Conservation (phyloP, 2,329 filamentous ascomycete genomes). For the Grosmannia clavigera region DNA sequence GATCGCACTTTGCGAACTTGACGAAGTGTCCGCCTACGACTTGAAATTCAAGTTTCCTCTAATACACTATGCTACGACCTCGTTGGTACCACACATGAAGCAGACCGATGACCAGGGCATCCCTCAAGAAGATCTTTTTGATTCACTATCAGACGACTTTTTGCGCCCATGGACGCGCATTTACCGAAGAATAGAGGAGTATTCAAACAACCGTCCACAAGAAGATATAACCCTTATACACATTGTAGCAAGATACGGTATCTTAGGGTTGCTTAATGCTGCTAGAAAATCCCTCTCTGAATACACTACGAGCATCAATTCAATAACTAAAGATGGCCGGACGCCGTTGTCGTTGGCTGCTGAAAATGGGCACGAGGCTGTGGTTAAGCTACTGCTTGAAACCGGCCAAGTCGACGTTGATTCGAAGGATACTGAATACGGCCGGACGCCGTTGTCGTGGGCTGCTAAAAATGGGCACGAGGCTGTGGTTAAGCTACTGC, state of each 20-base stretch:
- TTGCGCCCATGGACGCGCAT: not conserved
- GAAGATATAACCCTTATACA: not conserved
- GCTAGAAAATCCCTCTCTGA: not conserved
- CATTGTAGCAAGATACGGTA: not conserved
- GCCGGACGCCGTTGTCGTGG: not conserved
- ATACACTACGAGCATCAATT: not conserved
- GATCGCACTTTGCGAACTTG: not conserved
- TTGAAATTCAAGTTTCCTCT: not conserved
- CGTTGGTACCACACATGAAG: not conserved
- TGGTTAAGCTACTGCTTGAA: not conserved
- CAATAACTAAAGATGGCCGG: too few species aligned
- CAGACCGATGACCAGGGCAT: not conserved
- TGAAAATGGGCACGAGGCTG: not conserved
- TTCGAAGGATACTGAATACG: not conserved
- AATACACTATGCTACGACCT: not conserved
- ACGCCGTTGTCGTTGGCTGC: not conserved
- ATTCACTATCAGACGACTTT: not conserved
- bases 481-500: not conserved
- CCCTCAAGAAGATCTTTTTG: not conserved
- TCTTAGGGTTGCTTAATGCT: not conserved
- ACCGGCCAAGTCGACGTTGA: not conserved
- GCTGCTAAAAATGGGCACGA: not conserved
- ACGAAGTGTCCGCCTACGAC: not conserved
- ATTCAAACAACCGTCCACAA: not conserved
- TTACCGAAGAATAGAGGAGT: not conserved